phyloP scores from a whole-genome alignment of 257 asterid genomes.

The Henckelia pumila region DNA sequence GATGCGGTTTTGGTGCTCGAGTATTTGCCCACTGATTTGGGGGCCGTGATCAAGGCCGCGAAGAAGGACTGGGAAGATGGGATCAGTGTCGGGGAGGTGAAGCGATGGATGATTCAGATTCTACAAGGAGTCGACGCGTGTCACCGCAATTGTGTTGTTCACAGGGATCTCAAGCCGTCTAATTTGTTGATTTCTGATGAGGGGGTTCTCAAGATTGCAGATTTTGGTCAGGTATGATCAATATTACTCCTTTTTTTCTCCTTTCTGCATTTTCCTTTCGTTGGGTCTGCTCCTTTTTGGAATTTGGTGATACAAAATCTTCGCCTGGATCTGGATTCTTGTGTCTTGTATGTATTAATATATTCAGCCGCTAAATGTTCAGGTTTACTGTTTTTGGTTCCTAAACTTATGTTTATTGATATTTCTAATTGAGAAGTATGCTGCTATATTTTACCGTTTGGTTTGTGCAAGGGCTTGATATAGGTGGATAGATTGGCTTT shows the following conservation, averaged over 20 bases:
- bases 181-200: conserved; percentile 81
- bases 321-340: neutral
- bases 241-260: neutral
- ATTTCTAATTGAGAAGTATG: neutral
- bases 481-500: neutral
- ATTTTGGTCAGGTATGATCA: conserved; percentile 81
- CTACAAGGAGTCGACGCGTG: conserved; percentile 70
- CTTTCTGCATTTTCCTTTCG: neutral
- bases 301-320: neutral
- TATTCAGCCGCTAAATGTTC: neutral
- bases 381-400: neutral
- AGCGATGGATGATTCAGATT: conserved; percentile 88
- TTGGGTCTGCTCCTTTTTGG: neutral
- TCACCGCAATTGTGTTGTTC: conserved; percentile 79
- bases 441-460: no score
- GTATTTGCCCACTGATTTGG: conserved; percentile 72
- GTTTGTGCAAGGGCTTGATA: neutral
- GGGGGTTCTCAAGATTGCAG: conserved; percentile 87
- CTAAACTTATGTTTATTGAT: neutral
- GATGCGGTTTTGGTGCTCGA: conserved; percentile 92
- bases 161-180: conserved; percentile 86
- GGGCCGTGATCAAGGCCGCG: conserved; percentile 58
- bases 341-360: neutral
- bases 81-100: conserved; percentile 63
- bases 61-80: conserved; percentile 65